Base-by-base conservation (phyloP, 768 basidiomycete species). In the Xerocomellus dryophilus region DNA sequence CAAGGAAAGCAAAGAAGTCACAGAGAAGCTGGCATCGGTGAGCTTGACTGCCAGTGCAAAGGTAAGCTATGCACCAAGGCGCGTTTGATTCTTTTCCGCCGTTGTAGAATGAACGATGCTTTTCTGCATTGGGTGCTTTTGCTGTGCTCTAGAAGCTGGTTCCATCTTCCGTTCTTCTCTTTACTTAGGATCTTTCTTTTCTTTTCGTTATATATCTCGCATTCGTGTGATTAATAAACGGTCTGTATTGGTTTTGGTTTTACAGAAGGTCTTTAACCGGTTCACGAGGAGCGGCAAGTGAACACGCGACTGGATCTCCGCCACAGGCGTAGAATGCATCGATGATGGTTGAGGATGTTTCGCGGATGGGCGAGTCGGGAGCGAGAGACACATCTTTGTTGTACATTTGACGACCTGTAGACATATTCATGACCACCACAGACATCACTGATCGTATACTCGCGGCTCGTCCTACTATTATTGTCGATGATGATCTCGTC, bases 11-110 rank as follows among this genome's bases (percentile, higher is more conserved):
- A 65, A 47, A 8, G 67, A 70, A 14, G 58, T 66, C 23, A 56
- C 55, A 27, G 70, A 70, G 55, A 72, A 63, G 38, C 42, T 58
- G 32, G 51, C 63, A 7, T 31, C 61, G n/a, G 70, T 65, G 53
- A 63, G 61, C 50, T 50, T 72, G 7, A 48, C 66, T 49, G 68
- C 63, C 35, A 69, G 63, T 35, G 69, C 63, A n/a, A 70, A 70
- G 68, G 68, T 70, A 61, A 58, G 68, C 54, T 47, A 25, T 48
- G 48, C 42, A 38, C 47, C 44, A 23, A 59, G 54, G 42, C 31
- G 35, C 8, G 25, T 20, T 54, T 71, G 50, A 68, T 47, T 41
- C 17, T 41, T n/a, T 49, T 54, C 15, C 20, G 42, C 46, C 32
- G 10, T 42, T 25, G 32, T 43, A 23, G 51, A 27, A 25, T 38